These are phyloP conservation scores for Telfairia occidentalis DNA, from an alignment of 331 rosid species.

Conservation along the genomic window DNA sequence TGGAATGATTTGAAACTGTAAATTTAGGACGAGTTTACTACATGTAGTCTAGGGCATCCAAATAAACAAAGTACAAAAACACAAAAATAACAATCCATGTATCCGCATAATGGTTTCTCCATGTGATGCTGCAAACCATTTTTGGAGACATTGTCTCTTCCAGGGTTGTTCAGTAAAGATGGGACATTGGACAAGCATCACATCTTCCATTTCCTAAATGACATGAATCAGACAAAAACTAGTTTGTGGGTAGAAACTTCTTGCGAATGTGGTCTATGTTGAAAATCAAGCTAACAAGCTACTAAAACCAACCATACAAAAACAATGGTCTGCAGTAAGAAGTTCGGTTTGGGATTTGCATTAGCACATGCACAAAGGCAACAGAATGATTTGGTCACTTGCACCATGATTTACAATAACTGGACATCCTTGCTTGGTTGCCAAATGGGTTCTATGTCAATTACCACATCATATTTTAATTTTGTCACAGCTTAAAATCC, in stretches of 20 bases:
- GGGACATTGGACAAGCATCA: not conserved
- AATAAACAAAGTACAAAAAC: not conserved
- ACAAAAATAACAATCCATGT: not conserved
- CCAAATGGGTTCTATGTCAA: slow-evolving; percentile 13
- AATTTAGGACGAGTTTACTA: not conserved
- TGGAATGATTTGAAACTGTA: not conserved
- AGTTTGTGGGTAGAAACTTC: not conserved
- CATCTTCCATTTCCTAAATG: not conserved
- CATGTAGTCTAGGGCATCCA: not conserved
- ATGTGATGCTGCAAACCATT: not conserved
- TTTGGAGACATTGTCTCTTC: not conserved
- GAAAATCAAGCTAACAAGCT: slow-evolving; percentile 4
- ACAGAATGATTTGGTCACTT: not conserved
- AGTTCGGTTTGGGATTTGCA: not conserved
- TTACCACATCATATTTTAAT: not conserved
- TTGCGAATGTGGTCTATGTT: not conserved
- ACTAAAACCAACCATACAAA: slow-evolving; percentile 6
- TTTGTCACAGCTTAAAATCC: not conserved
- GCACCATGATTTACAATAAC: slow-evolving; percentile 5
- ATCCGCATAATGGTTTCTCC: not conserved
- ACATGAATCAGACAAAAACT: not conserved
- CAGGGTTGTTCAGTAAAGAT: not conserved
- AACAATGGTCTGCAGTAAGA: not conserved
- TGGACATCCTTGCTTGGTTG: slow-evolving; percentile 6
- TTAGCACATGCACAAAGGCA: slow-evolving; percentile 2